Base-by-base conservation (phyloP, 1,284 basidiomycete genomes). In the Puccinia sorghi region DNA sequence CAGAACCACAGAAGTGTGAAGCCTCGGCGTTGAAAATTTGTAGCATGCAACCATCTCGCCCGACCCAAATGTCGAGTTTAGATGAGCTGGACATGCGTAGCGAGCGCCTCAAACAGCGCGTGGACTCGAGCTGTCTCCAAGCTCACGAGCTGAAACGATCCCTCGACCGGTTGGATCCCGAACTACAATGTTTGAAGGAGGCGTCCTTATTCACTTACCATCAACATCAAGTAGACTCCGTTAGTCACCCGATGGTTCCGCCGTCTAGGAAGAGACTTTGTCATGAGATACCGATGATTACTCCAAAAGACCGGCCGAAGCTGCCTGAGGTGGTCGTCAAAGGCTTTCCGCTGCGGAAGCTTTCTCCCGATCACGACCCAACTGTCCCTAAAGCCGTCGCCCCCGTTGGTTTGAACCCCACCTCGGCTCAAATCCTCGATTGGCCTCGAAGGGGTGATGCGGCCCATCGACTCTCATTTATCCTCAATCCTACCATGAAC, bases 401-500 rank as follows among this genome's bases (percentile, higher is more conserved):
- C 17, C 70, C 70, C 12, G 70, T 72, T 32, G 70, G 70, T 0
- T 57, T 72, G 39, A 72, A 72, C 57, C 70, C 52, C 6, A 37
- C 70, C 41, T 56, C 57, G 8, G 70, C 52, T 56, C 52, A 72
- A 43, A 72, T 72, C 22, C 39, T 72, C 6, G 43, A 57, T 27
- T 72, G 70, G 27, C 70, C 70, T 43, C 70, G 57, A 54, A 54
- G 70, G 41, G 70, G 70, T 25, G 50, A 54, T 41, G n/a, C 52
- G 4, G 52, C 70, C 37, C 70, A 57, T 57, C 52, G 46, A 1
- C 15, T 72, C 11, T 57, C 70, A n/a, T 72, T 72, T 57, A 54
- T 72, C 32, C 52, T 72, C 13, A 72, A 72, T 56, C 70, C 70
- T 22, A 39, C 52, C 37, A 72, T 72, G 70, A 72, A 72, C 41